phyloP scores from a whole-genome alignment of 441 rosid species.

The Syzygium malaccense region DNA sequence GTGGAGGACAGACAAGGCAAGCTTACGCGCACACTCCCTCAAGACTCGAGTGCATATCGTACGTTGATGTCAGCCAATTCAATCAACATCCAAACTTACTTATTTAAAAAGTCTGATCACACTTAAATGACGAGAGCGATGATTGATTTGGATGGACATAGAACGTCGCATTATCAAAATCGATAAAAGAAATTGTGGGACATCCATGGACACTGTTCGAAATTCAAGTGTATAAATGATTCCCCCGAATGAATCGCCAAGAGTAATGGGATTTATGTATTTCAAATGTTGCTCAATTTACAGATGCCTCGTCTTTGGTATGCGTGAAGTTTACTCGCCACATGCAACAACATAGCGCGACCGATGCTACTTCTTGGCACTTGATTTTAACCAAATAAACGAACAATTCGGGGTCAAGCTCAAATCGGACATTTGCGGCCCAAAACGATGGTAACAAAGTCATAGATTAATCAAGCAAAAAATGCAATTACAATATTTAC shows the following conservation, averaged over 20 bases:
- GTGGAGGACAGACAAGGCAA: neutral
- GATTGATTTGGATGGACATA: neutral
- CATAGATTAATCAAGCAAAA: neutral
- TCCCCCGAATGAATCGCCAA: neutral
- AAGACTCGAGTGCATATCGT: neutral
- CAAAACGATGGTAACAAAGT: neutral
- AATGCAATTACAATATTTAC: neutral
- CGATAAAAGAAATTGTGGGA: neutral
- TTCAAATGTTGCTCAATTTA: neutral
- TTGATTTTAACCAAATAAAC: neutral
- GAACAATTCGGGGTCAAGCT: neutral
- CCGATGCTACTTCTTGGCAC: accelerated
- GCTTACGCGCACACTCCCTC: too few species aligned
- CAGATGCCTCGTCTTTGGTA: neutral
- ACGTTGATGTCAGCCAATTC: neutral
- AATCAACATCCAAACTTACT: neutral
- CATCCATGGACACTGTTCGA: neutral
- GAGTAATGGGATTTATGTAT: neutral
- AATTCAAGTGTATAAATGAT: neutral
- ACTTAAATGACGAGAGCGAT: neutral
- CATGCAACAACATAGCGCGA: neutral
- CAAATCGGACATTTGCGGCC: neutral
- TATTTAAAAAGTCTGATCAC: neutral
- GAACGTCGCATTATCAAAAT: neutral
- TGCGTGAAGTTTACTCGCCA: accelerated